Evolutionary conservation across 768 basidiomycete genomes (phyloP).

Genomic region (Russula sp.): DNA sequence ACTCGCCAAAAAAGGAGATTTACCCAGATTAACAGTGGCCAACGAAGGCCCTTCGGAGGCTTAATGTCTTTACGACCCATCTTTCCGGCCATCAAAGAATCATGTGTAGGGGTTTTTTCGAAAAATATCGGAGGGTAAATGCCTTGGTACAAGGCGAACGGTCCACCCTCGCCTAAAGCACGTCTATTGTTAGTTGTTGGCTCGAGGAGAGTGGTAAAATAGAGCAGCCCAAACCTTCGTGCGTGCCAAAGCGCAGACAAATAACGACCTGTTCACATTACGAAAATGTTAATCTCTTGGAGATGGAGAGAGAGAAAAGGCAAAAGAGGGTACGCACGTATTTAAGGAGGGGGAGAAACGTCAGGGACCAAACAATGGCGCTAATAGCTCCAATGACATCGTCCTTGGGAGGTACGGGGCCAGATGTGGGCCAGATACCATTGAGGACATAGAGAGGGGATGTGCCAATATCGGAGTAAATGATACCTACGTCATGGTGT

Average conservation of each 20-base stretch:
- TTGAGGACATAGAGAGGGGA: constrained; percentile 64
- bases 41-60: constrained; percentile 37
- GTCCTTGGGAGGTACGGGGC: constrained; percentile 50
- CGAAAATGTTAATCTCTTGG: neutral
- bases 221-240: constrained; percentile 42
- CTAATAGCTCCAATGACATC: constrained; percentile 62
- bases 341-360: constrained; percentile 59
- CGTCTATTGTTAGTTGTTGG: constrained; percentile 1
- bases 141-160: constrained; percentile 62
- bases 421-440: constrained; percentile 55
- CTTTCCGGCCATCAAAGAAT: constrained; percentile 28
- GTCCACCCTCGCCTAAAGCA: constrained; percentile 58
- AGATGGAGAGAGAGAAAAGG: neutral
- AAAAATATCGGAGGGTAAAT: constrained; percentile 47
- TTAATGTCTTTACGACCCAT: constrained; percentile 14
- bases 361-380: constrained; percentile 63
- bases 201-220: neutral
- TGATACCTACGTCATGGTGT: constrained; percentile 36
- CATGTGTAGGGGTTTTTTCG: constrained; percentile 28
- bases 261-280: constrained; percentile 43
- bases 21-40: constrained; percentile 59
- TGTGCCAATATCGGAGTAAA: constrained; percentile 51
- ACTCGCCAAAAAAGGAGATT: constrained; percentile 9
- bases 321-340: constrained; percentile 43
- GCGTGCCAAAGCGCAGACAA: constrained; percentile 48